Percentiles rank a stretch among this genome's conserved stretches.
Conservation (phyloP, 768 basidiomycete species). For the Ramaria sp. region DNA sequence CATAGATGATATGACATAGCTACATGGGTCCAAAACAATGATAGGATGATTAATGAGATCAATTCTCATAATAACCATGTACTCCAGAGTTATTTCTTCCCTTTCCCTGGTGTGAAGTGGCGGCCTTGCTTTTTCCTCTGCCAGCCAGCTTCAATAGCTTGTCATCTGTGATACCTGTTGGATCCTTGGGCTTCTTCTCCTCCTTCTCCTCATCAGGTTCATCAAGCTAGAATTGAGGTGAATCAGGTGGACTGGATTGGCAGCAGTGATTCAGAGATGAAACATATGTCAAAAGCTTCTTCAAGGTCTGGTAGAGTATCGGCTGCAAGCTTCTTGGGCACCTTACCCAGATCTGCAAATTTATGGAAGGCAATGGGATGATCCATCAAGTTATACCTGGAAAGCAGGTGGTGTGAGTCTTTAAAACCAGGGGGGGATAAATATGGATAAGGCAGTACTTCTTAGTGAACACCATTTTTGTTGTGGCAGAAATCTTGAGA, state of each 20-base stretch:
- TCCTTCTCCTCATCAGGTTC: slow-evolving; percentile 29
- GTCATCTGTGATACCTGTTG: slow-evolving; percentile 43
- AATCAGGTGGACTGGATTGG: slow-evolving; percentile 6
- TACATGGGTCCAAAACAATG: too few species aligned
- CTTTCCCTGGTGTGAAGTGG: slow-evolving; percentile 16
- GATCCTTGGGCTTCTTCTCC: slow-evolving; percentile 23
- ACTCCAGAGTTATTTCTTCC: background rate
- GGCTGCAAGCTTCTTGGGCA: slow-evolving; percentile 64
- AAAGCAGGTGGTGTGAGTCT: background rate
- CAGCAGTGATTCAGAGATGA: background rate
- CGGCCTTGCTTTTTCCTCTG: slow-evolving; percentile 22
- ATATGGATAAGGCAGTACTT: slow-evolving; percentile 41
- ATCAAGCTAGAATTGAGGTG: slow-evolving; percentile 23
- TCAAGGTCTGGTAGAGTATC: slow-evolving; percentile 83
- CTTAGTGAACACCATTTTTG: slow-evolving; percentile 77
- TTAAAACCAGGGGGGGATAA: background rate
- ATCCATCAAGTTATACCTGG: slow-evolving; percentile 77
- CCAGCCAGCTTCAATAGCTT: slow-evolving; percentile 51
- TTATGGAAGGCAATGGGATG: slow-evolving; percentile 97
- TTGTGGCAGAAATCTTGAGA: slow-evolving; percentile 69
- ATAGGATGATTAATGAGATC: too few species aligned
- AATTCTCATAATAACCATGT: too few species aligned
- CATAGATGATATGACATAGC: too few species aligned
- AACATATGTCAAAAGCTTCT: slow-evolving; percentile 74
- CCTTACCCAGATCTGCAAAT: slow-evolving; percentile 67